A percentile compares a stretch with the other conserved stretches of the same genome.
Evolutionary conservation across 2,329 filamentous ascomycete genomes (phyloP).

Genomic region (Penicillium brasilianum): DNA sequence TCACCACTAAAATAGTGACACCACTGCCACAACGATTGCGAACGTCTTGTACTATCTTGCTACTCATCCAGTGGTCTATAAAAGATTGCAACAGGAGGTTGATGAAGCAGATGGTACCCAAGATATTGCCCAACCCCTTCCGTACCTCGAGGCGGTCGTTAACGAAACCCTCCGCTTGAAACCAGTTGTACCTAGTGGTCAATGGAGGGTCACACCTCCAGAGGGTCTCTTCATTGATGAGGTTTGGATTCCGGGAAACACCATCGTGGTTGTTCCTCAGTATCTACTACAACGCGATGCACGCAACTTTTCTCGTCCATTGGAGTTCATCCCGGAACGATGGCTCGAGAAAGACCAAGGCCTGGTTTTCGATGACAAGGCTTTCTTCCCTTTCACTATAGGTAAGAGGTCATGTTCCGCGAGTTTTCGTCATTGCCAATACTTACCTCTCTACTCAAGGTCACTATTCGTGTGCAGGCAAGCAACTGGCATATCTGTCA

Average conservation of each 20-base stretch:
- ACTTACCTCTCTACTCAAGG: slow-evolving; percentile 19
- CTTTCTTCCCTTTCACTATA: slow-evolving; percentile 36
- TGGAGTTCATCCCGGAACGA: slow-evolving; percentile 40
- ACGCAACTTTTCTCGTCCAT: slow-evolving; percentile 24
- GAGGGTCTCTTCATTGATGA: slow-evolving; percentile 35
- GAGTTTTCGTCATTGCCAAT: neutral
- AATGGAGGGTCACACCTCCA: slow-evolving; percentile 42
- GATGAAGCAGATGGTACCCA: slow-evolving; percentile 3
- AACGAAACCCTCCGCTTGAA: slow-evolving; percentile 39
- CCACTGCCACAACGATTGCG: slow-evolving; percentile 14
- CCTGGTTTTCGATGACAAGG: slow-evolving; percentile 28
- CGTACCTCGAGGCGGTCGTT: slow-evolving; percentile 15
- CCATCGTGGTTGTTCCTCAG: slow-evolving; percentile 30
- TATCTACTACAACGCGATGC: slow-evolving; percentile 36
- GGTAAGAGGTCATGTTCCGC: slow-evolving; percentile 9
- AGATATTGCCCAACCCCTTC: neutral
- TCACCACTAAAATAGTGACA: slow-evolving; percentile 9
- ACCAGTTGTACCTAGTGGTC: slow-evolving; percentile 39
- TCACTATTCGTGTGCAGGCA: slow-evolving; percentile 38
- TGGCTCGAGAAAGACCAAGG: slow-evolving; percentile 32
- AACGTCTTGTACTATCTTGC: slow-evolving; percentile 13
- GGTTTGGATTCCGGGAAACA: slow-evolving; percentile 40
- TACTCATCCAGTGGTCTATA: neutral
- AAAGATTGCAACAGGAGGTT: slow-evolving; percentile 10
- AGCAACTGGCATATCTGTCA: slow-evolving; percentile 39